A percentile compares a stretch with the other conserved stretches of the same genome.
phyloP scores from a whole-genome alignment of 2,329 filamentous ascomycete species.

The Magnaporthiopsis rhizophila region DNA sequence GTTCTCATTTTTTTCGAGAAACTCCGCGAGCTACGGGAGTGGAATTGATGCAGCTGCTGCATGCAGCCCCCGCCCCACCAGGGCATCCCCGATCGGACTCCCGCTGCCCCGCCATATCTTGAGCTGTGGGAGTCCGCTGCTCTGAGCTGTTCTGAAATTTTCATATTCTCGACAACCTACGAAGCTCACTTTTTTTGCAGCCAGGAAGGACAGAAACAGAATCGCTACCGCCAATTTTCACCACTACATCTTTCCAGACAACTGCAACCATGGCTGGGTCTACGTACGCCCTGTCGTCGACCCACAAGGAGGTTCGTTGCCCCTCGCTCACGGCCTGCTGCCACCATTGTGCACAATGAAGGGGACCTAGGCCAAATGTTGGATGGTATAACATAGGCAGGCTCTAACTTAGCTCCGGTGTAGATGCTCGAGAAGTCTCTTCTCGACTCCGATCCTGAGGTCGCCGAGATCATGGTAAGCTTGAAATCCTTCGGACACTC shows the following conservation, averaged over 20 bases:
- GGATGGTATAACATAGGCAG: too few species aligned
- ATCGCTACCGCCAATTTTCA: neutral
- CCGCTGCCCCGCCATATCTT: slow-evolving; percentile 1
- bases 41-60: neutral
- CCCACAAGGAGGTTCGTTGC: slow-evolving; percentile 44
- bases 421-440: slow-evolving; percentile 96
- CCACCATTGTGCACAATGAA: neutral
- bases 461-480: slow-evolving; percentile 91
- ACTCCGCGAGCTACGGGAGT: too few species aligned
- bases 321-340: neutral
- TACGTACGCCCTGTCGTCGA: slow-evolving; percentile 44
- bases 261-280: slow-evolving; percentile 8
- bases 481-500: neutral
- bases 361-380: too few species aligned
- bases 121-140: neutral
- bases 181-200: neutral
- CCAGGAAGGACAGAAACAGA: neutral
- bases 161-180: neutral
- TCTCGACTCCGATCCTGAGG: slow-evolving; percentile 84
- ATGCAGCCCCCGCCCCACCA: slow-evolving; percentile 3
- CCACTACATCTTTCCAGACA: neutral
- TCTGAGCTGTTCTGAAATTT: slow-evolving; percentile 1
- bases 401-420: slow-evolving; percentile 7
- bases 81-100: neutral
- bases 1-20: too few species aligned